Evolutionary conservation across 1,139 yeast species (phyloP).

Genomic region (Candida pseudocylindracea): DNA sequence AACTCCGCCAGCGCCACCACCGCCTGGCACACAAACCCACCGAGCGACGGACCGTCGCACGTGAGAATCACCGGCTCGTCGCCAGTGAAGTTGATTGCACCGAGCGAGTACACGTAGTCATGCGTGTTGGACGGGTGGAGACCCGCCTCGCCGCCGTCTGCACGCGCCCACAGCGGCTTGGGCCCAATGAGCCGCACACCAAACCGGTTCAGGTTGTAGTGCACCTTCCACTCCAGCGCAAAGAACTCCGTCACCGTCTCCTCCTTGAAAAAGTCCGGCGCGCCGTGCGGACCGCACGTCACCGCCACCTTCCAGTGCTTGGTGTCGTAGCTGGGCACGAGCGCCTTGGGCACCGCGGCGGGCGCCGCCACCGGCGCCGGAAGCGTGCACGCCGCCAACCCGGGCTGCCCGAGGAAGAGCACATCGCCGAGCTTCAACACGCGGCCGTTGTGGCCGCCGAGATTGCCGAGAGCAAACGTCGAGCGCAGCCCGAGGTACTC

Average conservation of each 20-base stretch:
- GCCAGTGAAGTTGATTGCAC: constrained; percentile 94
- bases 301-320: constrained; percentile 77
- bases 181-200: constrained; percentile 93
- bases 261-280: constrained; percentile 79
- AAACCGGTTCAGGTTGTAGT: constrained; percentile 88
- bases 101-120: constrained; percentile 88
- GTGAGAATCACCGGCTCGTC: constrained; percentile 95
- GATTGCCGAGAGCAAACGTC: constrained; percentile 81
- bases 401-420: constrained; percentile 63
- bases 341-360: constrained; percentile 23
- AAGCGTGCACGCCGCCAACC: constrained; percentile 38
- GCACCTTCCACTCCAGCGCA: constrained; percentile 70
- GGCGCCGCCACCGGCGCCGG: constrained; percentile 58
- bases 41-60: constrained; percentile 93
- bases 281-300: constrained; percentile 93
- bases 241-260: constrained; percentile 64
- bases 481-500: constrained; percentile 92
- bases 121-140: constrained; percentile 95
- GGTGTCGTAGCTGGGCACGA: constrained; percentile 32
- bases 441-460: constrained; percentile 92
- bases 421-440: constrained; percentile 84
- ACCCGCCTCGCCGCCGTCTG: constrained; percentile 97
- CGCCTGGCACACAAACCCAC: constrained; percentile 94
- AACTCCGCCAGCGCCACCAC: constrained; percentile 89
- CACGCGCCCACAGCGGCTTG: constrained; percentile 89